Base-by-base conservation (phyloP, 2,329 filamentous ascomycete genomes). In the Talaromyces sp. region DNA sequence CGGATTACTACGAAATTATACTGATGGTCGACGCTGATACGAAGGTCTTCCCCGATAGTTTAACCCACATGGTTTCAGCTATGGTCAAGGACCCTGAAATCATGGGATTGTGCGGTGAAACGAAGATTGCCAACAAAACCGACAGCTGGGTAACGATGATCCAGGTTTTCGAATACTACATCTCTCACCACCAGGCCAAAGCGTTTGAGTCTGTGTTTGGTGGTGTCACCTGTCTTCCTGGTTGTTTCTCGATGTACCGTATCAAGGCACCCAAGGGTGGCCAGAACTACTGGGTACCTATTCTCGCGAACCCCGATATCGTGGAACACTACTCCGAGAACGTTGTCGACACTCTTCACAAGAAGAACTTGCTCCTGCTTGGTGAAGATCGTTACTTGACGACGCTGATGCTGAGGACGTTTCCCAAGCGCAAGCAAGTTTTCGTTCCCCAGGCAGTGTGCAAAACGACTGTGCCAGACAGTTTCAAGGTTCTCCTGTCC, bases 201-300 rank as follows among this genome's bases (percentile, higher is more conserved):
- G 92, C 93, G 3, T 99, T 99, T 77, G 94, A 99, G 76, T 97
- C 92, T 0, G 90, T 97, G 66, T 99, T 99, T 76, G 94, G 94
- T 78, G 94, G 94, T 89, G 94, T 99, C 63, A 99, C 94, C 65
- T 99, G 94, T 83, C 82, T 99, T 67, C 94, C 94, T 17, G 94
- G 94, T 65, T 99, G 94, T 82, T 99, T 99, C 87, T 97, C 92
- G 83, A 99, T 99, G 95, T 99, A 99, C 81, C 90, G 94, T 70
- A 97, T 99, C 85, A 99, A 99, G 79, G 90, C 94, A 31, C 95
- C 94, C 62, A 99, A 99, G 80, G 94, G 94, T 65, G 93, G 90
- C 27, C 92, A 97, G 74, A 97, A 99, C 80, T 99, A 97, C 79
- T 99, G 94, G 94, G 94, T 99, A 26, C 94, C 94, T 8, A 97